Evolutionary conservation across 176 grass and related monocot species (phyloP).

Genomic region (Carex cristatella): DNA sequence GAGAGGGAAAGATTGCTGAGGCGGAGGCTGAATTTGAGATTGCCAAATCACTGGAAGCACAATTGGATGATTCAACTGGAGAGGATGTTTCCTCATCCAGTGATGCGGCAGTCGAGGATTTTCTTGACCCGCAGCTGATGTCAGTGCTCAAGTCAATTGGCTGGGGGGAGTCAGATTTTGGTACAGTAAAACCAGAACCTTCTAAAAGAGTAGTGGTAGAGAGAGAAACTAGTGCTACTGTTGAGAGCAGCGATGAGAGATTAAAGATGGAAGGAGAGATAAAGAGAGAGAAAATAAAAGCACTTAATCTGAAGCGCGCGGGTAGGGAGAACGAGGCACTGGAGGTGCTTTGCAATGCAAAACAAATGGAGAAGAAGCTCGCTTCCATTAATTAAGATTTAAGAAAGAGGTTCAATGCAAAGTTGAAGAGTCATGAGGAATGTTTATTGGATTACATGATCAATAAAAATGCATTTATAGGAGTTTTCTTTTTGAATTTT

Average conservation of each 20-base stretch:
- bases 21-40: conserved; percentile 78
- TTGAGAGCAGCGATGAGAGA: conserved; percentile 41
- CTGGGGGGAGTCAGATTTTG: conserved; percentile 48
- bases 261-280: conserved; percentile 70
- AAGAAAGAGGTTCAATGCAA: conserved; percentile 11
- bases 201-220: conserved; percentile 28
- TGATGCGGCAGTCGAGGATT: conserved; percentile 55
- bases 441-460: not conserved
- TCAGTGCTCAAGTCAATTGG: conserved; percentile 74
- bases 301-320: conserved; percentile 61
- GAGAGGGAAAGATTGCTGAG: conserved; percentile 74
- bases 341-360: conserved; percentile 72
- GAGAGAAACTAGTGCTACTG: not conserved
- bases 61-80: conserved; percentile 71
- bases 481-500: not conserved
- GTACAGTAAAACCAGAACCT: conserved; percentile 4
- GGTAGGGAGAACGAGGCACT: conserved; percentile 79
- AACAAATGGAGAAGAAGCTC: conserved; percentile 76
- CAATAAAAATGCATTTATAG: not conserved
- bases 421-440: not conserved
- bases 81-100: conserved; percentile 26
- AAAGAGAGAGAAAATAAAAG: conserved; percentile 78
- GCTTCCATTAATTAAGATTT: conserved; percentile 31
- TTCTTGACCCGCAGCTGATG: conserved; percentile 84
- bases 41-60: conserved; percentile 71